These are phyloP conservation scores for Saccharomycopsis sp. DNA, from an alignment of 805 yeast genomes.

Conservation along the genomic window DNA sequence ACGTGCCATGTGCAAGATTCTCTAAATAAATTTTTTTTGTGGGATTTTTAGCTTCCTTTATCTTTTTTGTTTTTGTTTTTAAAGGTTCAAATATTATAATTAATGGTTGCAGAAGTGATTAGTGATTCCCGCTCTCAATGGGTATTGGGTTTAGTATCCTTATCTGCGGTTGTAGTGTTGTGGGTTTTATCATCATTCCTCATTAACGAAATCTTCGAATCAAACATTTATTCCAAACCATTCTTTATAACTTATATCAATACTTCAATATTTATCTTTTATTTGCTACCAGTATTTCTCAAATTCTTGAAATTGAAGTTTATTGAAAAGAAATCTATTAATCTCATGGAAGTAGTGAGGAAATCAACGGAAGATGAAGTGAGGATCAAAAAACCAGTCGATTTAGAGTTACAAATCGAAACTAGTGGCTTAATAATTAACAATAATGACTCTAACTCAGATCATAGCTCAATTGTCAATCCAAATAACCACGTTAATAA, in stretches of 20 bases:
- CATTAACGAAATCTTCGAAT: slow-evolving; percentile 66
- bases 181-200: slow-evolving; percentile 91
- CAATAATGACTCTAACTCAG: too few species aligned
- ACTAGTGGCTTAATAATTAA: too few species aligned
- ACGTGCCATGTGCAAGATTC: too few species aligned
- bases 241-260: slow-evolving; percentile 87
- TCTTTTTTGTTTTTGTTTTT: too few species aligned
- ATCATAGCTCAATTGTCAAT: too few species aligned
- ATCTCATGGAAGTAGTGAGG: background rate
- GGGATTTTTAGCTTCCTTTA: too few species aligned
- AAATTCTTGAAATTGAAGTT: slow-evolving; percentile 19
- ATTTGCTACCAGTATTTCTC: slow-evolving; percentile 49
- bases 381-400: too few species aligned
- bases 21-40: too few species aligned
- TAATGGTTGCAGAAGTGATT: too few species aligned
- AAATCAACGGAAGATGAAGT: too few species aligned
- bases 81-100: too few species aligned
- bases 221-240: slow-evolving; percentile 71
- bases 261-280: slow-evolving; percentile 74
- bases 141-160: slow-evolving; percentile 68
- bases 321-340: slow-evolving; percentile 1
- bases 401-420: slow-evolving; percentile 11
- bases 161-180: slow-evolving; percentile 64
- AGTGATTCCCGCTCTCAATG: slow-evolving; percentile 35
- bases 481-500: too few species aligned